Conservation (phyloP, 257 asterid species). For the Scutellaria galericulata region DNA sequence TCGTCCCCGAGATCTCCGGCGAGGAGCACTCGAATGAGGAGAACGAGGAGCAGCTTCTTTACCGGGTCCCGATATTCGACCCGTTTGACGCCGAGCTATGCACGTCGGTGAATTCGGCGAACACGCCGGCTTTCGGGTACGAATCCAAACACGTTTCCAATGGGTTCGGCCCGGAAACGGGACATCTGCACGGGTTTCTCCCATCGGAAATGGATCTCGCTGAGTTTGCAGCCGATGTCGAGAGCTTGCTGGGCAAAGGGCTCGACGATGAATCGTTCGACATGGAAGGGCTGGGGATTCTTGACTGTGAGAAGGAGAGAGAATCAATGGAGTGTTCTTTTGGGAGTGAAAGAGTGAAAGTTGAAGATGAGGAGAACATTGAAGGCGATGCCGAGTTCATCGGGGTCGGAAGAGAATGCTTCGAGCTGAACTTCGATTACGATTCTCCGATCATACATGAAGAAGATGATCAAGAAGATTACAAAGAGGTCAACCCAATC, state of each 20-base stretch:
- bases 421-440: conserved; percentile 64
- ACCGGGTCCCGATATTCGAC: conserved; percentile 74
- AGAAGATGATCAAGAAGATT: conserved; percentile 44
- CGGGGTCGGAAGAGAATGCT: conserved; percentile 48
- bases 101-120: conserved; percentile 37
- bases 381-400: conserved; percentile 36
- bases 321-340: conserved; percentile 31
- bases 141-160: conserved; percentile 29
- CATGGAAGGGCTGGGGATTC: conserved; percentile 68
- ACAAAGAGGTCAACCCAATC: not conserved
- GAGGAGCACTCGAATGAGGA: conserved; percentile 62
- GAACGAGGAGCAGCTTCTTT: conserved; percentile 66
- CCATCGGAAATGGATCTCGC: conserved; percentile 84
- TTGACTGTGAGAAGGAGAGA: conserved; percentile 34
- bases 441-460: conserved; percentile 47
- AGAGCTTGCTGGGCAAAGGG: conserved; percentile 74
- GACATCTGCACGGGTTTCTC: conserved; percentile 49
- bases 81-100: conserved; percentile 56
- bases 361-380: conserved; percentile 50
- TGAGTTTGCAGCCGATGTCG: conserved; percentile 83
- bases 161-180: conserved; percentile 26
- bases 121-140: not conserved
- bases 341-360: conserved; percentile 44
- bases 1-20: conserved; percentile 66
- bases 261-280: conserved; percentile 69